Evolutionary conservation across 2,329 filamentous ascomycete genomes (phyloP).

Genomic region (Arachnomyces sp.): DNA sequence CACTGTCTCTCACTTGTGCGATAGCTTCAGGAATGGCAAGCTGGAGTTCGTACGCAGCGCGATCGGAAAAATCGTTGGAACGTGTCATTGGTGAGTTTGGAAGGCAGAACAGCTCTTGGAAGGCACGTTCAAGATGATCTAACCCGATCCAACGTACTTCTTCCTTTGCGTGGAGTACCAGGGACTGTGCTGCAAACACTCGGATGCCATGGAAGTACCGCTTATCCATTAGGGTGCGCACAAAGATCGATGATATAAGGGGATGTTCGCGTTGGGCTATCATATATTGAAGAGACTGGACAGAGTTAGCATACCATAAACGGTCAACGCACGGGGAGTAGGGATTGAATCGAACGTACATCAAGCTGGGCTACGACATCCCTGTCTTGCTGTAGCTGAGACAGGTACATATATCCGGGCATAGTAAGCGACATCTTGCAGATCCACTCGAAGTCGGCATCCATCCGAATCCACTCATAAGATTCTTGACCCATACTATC

Average conservation of each 20-base stretch:
- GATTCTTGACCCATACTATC: constrained; percentile 89
- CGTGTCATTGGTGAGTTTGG: constrained; percentile 67
- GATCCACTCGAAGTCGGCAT: constrained; percentile 97
- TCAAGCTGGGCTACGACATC: constrained; percentile 83
- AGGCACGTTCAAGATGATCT: constrained; percentile 75
- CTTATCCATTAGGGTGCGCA: constrained; percentile 80
- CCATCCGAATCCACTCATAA: constrained; percentile 97
- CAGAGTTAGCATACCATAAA: constrained; percentile 11
- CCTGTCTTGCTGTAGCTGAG: constrained; percentile 91
- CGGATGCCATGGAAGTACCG: constrained; percentile 93
- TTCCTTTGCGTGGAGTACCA: constrained; percentile 67
- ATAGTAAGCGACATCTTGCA: constrained; percentile 74
- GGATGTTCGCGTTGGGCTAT: constrained; percentile 60
- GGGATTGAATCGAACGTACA: constrained; percentile 29
- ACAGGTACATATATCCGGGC: constrained; percentile 95
- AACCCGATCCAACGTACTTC: constrained; percentile 68
- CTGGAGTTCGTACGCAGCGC: constrained; percentile 75
- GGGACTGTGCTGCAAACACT: constrained; percentile 68
- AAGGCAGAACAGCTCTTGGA: constrained; percentile 80
- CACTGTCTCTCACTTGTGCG: constrained; percentile 63
- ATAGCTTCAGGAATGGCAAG: constrained; percentile 75
- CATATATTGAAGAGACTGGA: constrained; percentile 65
- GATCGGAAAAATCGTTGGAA: constrained; percentile 86
- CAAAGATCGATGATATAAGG: constrained; percentile 79
- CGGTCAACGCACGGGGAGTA: constrained; percentile 5